Evolutionary conservation across 768 basidiomycete species (phyloP), one percentile per base, ranked within the genome.

Genomic region (Psilocybe cubensis): DNA sequence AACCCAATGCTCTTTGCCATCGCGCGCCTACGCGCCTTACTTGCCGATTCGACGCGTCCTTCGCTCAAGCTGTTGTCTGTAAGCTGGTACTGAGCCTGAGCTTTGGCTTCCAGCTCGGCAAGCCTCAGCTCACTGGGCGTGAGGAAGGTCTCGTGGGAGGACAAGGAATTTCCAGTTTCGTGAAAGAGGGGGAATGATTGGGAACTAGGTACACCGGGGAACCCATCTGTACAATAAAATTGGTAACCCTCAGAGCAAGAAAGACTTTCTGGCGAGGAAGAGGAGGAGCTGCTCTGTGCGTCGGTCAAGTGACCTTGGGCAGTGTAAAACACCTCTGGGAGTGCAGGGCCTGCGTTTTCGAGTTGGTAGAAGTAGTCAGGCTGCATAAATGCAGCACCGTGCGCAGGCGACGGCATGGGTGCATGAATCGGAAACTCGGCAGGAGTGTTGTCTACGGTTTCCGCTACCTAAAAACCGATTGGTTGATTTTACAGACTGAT

Each of bases 121-220:
- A 89, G 78, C 14, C 31, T 8, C 27, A 89, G 73, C 62, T 88
- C 86, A 33, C 82, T 83, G 1, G 88, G 88, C 0, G 88, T 89
- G 1, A 81, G 87, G 62, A 89, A 87, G 2, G 80, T 83, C 1
- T 67, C 58, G 55, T 60, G 58, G 17, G 54, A 50, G 2, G 45
- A 42, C 14, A 57, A 20, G 27, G 40, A 41, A 14, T 5, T 41
- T 41, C 20, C 40, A n/a, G n/a, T n/a, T n/a, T n/a, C n/a, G n/a
- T n/a, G n/a, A n/a, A n/a, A n/a, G n/a, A n/a, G n/a, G n/a, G n/a
- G n/a, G n/a, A n/a, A n/a, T n/a, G n/a, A n/a, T n/a, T n/a, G n/a
- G n/a, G n/a, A n/a, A n/a, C n/a, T n/a, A n/a, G n/a, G n/a, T n/a
- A n/a, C n/a, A n/a, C n/a, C n/a, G n/a, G n/a, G n/a, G n/a, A n/a